These are phyloP conservation scores for Phytophthora colocasiae DNA, from an alignment of 352 stramenopile species.

Conservation along the genomic window DNA sequence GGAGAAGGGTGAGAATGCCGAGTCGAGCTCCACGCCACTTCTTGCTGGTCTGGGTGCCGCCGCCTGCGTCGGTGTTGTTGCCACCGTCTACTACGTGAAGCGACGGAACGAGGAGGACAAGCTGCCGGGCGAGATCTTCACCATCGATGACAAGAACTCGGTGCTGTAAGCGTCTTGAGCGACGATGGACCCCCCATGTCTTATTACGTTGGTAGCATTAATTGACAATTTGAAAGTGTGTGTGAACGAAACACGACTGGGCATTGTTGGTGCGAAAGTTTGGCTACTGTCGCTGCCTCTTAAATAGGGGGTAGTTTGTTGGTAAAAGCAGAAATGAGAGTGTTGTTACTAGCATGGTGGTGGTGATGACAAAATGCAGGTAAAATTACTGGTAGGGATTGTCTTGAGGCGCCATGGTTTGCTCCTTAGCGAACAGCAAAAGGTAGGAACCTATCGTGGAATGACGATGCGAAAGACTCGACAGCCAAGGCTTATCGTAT, in stretches of 20 bases:
- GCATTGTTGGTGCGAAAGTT: conserved; percentile 11
- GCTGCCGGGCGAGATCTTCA: conserved; percentile 73
- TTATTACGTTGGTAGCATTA: conserved; percentile 51
- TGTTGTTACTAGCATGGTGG: background rate
- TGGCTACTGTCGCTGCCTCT: background rate
- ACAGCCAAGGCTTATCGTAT: too few species aligned
- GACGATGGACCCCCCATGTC: conserved; percentile 19
- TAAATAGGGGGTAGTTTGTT: background rate
- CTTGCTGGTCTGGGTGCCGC: conserved; percentile 45
- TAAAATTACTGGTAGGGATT: too few species aligned
- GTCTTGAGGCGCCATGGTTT: background rate
- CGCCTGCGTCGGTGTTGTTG: conserved; percentile 57
- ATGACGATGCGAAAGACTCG: too few species aligned
- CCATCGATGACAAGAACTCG: conserved; percentile 79
- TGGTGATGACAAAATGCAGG: background rate
- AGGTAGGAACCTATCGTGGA: too few species aligned
- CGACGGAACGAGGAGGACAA: conserved; percentile 59
- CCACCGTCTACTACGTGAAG: conserved; percentile 60
- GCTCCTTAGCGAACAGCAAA: conserved; percentile 1
- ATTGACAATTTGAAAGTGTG: conserved; percentile 44
- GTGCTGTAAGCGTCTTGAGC: conserved; percentile 54
- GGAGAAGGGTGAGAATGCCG: conserved; percentile 20
- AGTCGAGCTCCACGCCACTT: conserved; percentile 25
- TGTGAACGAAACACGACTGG: conserved; percentile 44
- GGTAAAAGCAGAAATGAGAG: conserved; percentile 10